A percentile compares a stretch with the other conserved stretches of the same genome.
Evolutionary conservation across 148 eudicot genomes (phyloP).

Genomic region (Suaeda aralocaspica): DNA sequence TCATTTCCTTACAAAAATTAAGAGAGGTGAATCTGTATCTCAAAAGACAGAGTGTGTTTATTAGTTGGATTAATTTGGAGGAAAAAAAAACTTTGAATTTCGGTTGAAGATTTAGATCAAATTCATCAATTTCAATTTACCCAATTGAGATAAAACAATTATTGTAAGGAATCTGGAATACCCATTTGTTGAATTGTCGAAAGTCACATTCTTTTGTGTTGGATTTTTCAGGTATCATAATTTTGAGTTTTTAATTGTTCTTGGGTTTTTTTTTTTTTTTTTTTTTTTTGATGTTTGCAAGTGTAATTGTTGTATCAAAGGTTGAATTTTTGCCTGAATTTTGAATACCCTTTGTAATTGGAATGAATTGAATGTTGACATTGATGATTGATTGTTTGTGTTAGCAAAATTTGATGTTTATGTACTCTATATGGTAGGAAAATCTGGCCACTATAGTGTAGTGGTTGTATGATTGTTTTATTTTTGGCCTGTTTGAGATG

Average conservation of each 20-base stretch:
- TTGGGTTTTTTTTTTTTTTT: no score
- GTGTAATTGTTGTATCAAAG: not conserved
- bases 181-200: conserved; percentile 9
- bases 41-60: not conserved
- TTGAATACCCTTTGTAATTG: not conserved
- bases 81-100: not conserved
- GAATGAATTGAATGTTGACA: not conserved
- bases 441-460: not conserved
- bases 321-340: not conserved
- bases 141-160: not conserved
- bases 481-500: not conserved
- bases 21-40: not conserved
- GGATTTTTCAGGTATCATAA: conserved; percentile 6
- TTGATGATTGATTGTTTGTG: conserved; percentile 6
- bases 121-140: conserved; percentile 9
- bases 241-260: conserved; percentile 8
- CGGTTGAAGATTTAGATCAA: not conserved
- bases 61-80: not conserved
- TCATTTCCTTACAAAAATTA: not conserved
- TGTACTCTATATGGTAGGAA: not conserved
- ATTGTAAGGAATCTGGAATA: conserved; percentile 7
- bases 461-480: conserved; percentile 1
- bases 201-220: not conserved
- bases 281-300: not conserved
- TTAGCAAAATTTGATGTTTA: not conserved